phyloP scores from a whole-genome alignment of 768 basidiomycete genomes.

The Boletus barrowsii region DNA sequence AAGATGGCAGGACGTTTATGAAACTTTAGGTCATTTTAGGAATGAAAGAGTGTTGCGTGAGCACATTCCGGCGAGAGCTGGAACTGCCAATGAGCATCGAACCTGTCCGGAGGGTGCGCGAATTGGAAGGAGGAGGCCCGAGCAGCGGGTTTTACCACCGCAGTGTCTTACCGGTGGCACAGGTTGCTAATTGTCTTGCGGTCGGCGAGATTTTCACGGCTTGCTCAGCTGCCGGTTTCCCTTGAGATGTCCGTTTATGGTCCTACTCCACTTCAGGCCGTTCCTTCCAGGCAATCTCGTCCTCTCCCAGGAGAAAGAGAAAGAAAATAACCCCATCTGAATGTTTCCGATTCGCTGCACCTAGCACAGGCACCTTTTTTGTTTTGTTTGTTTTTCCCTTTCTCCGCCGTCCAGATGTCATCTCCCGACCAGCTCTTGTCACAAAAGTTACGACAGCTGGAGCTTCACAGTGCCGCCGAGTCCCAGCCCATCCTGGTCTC shows the following conservation, averaged over 20 bases:
- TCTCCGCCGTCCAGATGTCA: constrained; percentile 8
- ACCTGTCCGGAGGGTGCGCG: constrained; percentile 5
- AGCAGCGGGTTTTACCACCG: neutral
- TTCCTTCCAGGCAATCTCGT: neutral
- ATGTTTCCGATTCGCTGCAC: too few species aligned
- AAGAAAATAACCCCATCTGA: neutral
- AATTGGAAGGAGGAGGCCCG: constrained; percentile 18
- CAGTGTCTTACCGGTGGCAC: constrained; percentile 13
- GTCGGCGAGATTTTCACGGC: neutral
- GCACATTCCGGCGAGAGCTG: constrained; percentile 3
- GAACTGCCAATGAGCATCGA: neutral
- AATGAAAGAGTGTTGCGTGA: constrained; percentile 25
- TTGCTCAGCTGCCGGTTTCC: constrained; percentile 10
- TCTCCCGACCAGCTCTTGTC: constrained; percentile 42
- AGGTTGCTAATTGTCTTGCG: constrained; percentile 14
- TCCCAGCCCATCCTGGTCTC: neutral
- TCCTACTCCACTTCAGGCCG: constrained; percentile 13
- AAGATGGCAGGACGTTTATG: constrained; percentile 22
- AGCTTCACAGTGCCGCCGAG: constrained; percentile 26
- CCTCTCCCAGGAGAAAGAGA: neutral
- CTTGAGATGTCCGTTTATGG: constrained; percentile 27
- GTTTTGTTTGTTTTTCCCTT: too few species aligned
- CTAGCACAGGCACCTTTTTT: too few species aligned
- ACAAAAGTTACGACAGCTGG: constrained; percentile 46
- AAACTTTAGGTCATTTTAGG: constrained; percentile 34